A percentile compares a stretch with the other conserved stretches of the same genome.
phyloP scores from a whole-genome alignment of 495 filamentous ascomycete genomes.

The Lasiosphaeria miniovina region DNA sequence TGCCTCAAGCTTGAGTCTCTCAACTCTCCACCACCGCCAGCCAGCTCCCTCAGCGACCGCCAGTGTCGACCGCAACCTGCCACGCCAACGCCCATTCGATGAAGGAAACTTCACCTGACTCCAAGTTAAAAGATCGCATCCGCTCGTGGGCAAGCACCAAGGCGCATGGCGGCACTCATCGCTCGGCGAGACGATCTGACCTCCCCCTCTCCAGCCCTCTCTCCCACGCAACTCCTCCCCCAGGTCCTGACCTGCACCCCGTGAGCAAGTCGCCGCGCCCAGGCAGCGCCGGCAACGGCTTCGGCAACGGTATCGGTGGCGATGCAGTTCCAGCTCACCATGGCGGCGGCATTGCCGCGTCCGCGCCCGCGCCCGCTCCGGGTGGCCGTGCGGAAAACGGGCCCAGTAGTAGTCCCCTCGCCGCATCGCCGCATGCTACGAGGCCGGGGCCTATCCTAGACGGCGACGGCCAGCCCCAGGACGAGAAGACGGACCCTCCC shows the following conservation, averaged over 20 bases:
- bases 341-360: background rate
- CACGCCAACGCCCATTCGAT: conserved; percentile 46
- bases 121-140: conserved; percentile 54
- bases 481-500: conserved; percentile 27
- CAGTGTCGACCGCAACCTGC: conserved; percentile 4
- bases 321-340: background rate
- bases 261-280: conserved; percentile 26
- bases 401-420: conserved; percentile 31
- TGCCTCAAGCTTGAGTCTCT: background rate
- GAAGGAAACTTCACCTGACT: conserved; percentile 59
- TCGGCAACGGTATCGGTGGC: conserved; percentile 1
- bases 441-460: conserved; percentile 56
- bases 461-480: conserved; percentile 18
- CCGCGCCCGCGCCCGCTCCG: background rate
- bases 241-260: conserved; percentile 30
- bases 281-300: background rate
- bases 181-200: conserved; percentile 35
- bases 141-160: conserved; percentile 52
- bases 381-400: conserved; percentile 2
- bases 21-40: background rate
- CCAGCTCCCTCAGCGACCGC: background rate
- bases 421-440: conserved; percentile 53
- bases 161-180: conserved; percentile 50
- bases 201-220: conserved; percentile 3
- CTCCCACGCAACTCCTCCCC: background rate